Percentiles rank a stretch among this genome's conserved stretches.
These are phyloP conservation scores for Fonsecaea pugnacius DNA, from an alignment of 2,329 filamentous ascomycete genomes.

Conservation along the genomic window DNA sequence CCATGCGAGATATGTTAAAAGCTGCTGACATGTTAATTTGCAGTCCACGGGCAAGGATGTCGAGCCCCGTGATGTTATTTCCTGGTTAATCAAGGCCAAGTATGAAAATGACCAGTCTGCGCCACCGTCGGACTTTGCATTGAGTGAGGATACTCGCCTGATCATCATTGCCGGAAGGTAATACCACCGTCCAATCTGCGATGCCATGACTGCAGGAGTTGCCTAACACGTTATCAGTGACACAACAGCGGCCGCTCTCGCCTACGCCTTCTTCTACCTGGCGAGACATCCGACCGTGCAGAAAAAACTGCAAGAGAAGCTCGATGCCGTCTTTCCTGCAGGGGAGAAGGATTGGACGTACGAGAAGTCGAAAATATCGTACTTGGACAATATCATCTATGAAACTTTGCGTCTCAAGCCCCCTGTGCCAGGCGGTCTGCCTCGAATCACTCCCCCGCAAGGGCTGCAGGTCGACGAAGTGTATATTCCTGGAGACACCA, in stretches of 20 bases:
- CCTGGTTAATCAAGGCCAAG: slow-evolving; percentile 2
- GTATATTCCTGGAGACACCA: not conserved
- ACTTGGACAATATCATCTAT: slow-evolving; percentile 1
- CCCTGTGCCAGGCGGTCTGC: slow-evolving; percentile 4
- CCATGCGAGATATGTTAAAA: not conserved
- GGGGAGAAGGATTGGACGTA: slow-evolving; percentile 1
- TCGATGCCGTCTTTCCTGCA: not conserved
- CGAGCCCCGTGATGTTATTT: slow-evolving; percentile 2
- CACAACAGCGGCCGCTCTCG: not conserved
- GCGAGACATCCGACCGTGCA: not conserved
- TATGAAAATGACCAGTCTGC: not conserved
- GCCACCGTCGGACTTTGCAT: not conserved
- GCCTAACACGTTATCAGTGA: not conserved
- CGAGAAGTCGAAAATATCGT: not conserved
- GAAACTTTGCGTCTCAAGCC: slow-evolving; percentile 5
- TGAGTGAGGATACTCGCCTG: slow-evolving; percentile 4
- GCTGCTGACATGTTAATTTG: not conserved
- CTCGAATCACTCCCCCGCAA: slow-evolving; percentile 6
- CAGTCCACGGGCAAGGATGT: not conserved
- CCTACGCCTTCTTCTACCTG: not conserved
- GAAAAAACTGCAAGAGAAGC: not conserved
- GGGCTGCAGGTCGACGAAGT: not conserved
- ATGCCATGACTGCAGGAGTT: not conserved
- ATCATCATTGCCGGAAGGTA: slow-evolving; percentile 3
- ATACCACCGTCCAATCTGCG: not conserved